Conservation (phyloP, 2,329 filamentous ascomycete species). For the Colletotrichum orbiculare region DNA sequence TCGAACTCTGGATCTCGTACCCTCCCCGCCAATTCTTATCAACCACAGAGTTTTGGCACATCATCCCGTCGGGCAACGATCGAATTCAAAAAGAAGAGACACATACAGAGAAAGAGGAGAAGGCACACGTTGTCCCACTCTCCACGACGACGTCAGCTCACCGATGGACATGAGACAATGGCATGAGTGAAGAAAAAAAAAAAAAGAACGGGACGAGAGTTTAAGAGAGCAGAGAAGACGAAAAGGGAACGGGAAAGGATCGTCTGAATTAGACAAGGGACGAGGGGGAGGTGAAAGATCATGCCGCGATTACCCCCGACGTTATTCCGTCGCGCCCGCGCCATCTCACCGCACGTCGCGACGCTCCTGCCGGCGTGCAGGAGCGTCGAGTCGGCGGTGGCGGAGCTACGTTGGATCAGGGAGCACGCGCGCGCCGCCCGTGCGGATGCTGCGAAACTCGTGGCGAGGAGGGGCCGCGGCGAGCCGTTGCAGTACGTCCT, state of each 20-base stretch:
- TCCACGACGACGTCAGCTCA: neutral
- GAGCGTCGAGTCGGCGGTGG: conserved; percentile 69
- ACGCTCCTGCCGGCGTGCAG: conserved; percentile 73
- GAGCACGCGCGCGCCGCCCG: conserved; percentile 59
- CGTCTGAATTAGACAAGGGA: conserved; percentile 7
- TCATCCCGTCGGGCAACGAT: neutral
- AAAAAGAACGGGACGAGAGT: too few relatives aligned
- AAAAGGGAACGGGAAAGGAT: neutral
- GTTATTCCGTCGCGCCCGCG: conserved; percentile 65
- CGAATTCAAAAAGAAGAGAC: too few relatives aligned
- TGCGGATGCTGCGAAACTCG: conserved; percentile 49
- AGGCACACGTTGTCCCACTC: neutral
- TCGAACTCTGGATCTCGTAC: too few relatives aligned
- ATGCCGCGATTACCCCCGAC: conserved; percentile 74
- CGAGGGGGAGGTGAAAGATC: conserved; percentile 6
- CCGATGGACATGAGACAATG: too few relatives aligned
- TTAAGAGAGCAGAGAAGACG: too few relatives aligned
- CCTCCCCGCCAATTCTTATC: too few relatives aligned
- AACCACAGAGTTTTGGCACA: too few relatives aligned
- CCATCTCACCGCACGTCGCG: conserved; percentile 66
- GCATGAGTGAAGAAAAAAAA: too few relatives aligned
- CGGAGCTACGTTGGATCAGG: conserved; percentile 79
- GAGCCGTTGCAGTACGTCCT: conserved; percentile 91
- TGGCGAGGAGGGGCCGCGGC: conserved; percentile 65
- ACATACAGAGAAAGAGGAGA: too few relatives aligned